Evolutionary conservation across 805 yeast genomes (phyloP), one percentile per base, ranked within the genome.

Genomic region (Spathaspora passalidarum): DNA sequence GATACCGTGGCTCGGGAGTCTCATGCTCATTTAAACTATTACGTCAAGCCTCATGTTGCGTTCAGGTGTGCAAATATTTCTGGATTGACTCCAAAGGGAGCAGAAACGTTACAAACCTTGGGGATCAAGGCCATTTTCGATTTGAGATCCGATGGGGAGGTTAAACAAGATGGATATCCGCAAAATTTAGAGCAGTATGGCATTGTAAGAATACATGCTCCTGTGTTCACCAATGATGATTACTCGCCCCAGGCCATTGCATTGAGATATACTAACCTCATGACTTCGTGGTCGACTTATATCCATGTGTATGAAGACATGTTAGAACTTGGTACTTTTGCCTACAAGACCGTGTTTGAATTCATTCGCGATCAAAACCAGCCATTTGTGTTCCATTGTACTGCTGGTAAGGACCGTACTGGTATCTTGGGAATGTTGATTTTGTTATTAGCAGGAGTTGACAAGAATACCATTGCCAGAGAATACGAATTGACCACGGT

Each of bases 371-470:
- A 84, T 47, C 68, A 65, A 17, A 76, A 79, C 2, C 49, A 55
- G 16, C 69, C 73, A 6, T 65, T 88, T 47, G 63, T 84, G 8
- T 79, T 82, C 61, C 92, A 87, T 59, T 88, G 96, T 64, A 80
- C 91, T 3, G 92, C 92, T 1, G 96, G 96, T 2, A 88, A 88
- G 61, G 96, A 88, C 60, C 75, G 96, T 38, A 88, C 96, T 0
- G 96, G 96, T 0, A 72, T 87, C 11, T 59, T 86, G 51, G 77
- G 83, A 2, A 86, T 88, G 81, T 61, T 88, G 49, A 68, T 88
- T 4, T 68, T 88, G 38, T 65, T 80, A 16, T 59, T 86, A 7
- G 65, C 78, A 4, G 91, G 87, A 0, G 87, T 88, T 3, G 88
- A 84, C 49, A 70, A 73, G 10, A 78, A 79, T 51, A 78, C 81